Conservation (phyloP, 768 basidiomycete genomes). For the Lactarius deliciosus region DNA sequence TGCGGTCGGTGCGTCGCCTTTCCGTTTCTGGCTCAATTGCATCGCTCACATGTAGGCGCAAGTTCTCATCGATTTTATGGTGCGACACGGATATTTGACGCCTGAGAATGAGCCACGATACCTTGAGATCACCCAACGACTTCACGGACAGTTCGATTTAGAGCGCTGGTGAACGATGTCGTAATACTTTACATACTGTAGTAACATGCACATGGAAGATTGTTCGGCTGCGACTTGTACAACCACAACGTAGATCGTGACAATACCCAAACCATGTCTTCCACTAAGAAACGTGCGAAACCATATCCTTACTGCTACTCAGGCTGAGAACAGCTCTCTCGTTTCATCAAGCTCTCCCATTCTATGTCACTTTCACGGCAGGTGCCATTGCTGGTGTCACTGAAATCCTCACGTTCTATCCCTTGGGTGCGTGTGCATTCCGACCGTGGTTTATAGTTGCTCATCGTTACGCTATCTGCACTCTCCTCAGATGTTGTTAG, state of each 20-base stretch:
- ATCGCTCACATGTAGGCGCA: not conserved
- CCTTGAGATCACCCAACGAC: conserved; percentile 68
- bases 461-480: conserved; percentile 1
- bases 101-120: conserved; percentile 86
- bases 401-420: conserved; percentile 83
- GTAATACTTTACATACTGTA: not conserved
- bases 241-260: not conserved
- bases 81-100: conserved; percentile 82
- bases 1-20: conserved; percentile 59
- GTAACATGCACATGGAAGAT: not conserved
- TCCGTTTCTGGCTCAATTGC: not conserved
- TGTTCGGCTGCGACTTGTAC: not conserved
- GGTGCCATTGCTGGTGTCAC: conserved; percentile 95
- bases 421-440: conserved; percentile 61
- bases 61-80: conserved; percentile 89
- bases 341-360: conserved; percentile 65
- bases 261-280: conserved; percentile 15
- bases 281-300: conserved; percentile 28
- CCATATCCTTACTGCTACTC: not conserved
- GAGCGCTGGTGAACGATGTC: conserved; percentile 43
- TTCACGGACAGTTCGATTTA: conserved; percentile 73
- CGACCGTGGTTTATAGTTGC: conserved; percentile 7
- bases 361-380: conserved; percentile 86
- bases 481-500: conserved; percentile 74
- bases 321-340: not conserved